Percentiles rank a stretch among this genome's conserved stretches.
Conservation (phyloP, 2,329 filamentous ascomycete genomes). For the Magnaporthiopsis incrustans region DNA sequence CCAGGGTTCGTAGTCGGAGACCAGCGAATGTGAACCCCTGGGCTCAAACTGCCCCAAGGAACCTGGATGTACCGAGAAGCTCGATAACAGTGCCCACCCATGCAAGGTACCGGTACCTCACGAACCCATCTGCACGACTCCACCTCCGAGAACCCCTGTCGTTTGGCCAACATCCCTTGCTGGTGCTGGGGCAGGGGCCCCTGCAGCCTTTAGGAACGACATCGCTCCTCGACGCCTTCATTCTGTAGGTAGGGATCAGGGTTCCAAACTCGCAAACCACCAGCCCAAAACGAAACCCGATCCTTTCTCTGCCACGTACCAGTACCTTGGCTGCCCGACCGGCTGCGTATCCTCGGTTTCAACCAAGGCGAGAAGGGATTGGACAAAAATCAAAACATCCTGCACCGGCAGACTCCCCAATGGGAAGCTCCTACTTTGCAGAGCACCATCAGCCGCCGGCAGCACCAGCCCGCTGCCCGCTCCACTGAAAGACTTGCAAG, state of each 20-base stretch:
- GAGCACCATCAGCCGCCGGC: too few species aligned
- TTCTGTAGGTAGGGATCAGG: slow-evolving; percentile 8
- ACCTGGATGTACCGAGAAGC: not conserved
- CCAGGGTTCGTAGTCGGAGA: not conserved
- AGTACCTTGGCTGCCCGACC: not conserved
- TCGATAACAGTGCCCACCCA: not conserved
- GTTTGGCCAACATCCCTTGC: slow-evolving; percentile 2
- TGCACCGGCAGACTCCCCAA: not conserved
- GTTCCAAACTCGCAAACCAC: slow-evolving; percentile 4
- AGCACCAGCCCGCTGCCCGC: not conserved
- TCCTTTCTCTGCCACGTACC: slow-evolving; percentile 4
- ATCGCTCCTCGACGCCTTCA: slow-evolving; percentile 2
- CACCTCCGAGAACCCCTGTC: slow-evolving; percentile 1
- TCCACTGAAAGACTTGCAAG: not conserved
- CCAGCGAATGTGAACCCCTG: not conserved
- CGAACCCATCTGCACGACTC: not conserved
- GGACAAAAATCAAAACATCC: not conserved
- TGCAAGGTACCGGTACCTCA: slow-evolving; percentile 4
- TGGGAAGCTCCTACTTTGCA: not conserved
- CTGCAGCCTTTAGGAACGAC: slow-evolving; percentile 6
- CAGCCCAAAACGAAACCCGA: not conserved
- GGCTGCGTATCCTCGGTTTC: not conserved
- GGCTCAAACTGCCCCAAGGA: not conserved
- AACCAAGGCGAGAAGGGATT: not conserved
- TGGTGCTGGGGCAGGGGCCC: slow-evolving; percentile 1